Evolutionary conservation across 2,329 filamentous ascomycete genomes (phyloP), one percentile per base, ranked within the genome.

Genomic region (Trichocomaceae sp.): DNA sequence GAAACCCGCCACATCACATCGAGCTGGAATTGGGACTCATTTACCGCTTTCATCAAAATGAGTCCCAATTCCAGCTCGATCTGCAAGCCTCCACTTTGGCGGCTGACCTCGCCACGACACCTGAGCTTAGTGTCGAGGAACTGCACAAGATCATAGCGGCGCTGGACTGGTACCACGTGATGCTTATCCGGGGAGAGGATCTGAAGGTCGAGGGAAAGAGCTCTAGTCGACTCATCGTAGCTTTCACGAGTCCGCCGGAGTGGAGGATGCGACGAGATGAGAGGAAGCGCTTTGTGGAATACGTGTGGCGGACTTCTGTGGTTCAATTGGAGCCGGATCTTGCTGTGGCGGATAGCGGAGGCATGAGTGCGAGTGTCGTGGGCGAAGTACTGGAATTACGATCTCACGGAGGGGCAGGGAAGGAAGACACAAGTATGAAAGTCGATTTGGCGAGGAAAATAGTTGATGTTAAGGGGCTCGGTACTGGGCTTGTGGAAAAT

Each of bases 141-240:
- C 45, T 47, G 45, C 23, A 33, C 15, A 20, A 33, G 45, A 47
- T 20, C 9, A 29, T 47, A 47, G 15, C 45, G n/a, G n/a, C 5
- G n/a, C 45, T 17, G 45, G 7, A 19, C 45, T 31, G 45, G 45
- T 47, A 31, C 45, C 45, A 47, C 45, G n/a, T 47, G 5, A 47
- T 47, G 9, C 45, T 47, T 47, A 47, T 47, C n/a, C 45, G n/a
- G 45, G 45, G 45, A 33, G 45, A 47, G 45, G 45, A 47, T 47
- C 8, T 47, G 26, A 20, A 33, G 1, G 20, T 33, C n/a, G 8
- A 20, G 26, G 45, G 45, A 47, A 47, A 47, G 45, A 47, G 45
- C 45, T 47, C n/a, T 47, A 47, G n/a, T 15, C 29, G 45, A n/a
- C 26, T 47, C 26, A 47, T 47, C 26, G 13, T 47, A 29, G 45